A percentile compares a stretch with the other conserved stretches of the same genome.
Evolutionary conservation across 2,329 filamentous ascomycete species (phyloP).

Genomic region (Leptosphaerulina australis): DNA sequence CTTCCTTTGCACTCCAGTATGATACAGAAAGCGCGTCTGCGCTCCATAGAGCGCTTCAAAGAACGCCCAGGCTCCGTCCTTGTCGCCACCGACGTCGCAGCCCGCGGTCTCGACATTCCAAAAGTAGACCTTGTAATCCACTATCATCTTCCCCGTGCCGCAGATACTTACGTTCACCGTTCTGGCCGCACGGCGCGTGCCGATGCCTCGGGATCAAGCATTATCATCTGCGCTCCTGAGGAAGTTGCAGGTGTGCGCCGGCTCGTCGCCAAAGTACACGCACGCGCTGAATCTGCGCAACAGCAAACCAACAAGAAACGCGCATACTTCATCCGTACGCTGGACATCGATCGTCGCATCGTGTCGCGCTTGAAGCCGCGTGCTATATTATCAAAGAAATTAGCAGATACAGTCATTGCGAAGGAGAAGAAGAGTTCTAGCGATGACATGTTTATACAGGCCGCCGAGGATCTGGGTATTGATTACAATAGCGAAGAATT

Average conservation of each 20-base stretch:
- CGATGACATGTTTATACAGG: slow-evolving; percentile 80
- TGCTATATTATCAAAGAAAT: slow-evolving; percentile 79
- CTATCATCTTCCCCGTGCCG: slow-evolving; percentile 90
- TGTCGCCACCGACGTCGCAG: slow-evolving; percentile 91
- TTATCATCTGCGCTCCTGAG: slow-evolving; percentile 88
- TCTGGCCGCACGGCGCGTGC: slow-evolving; percentile 93
- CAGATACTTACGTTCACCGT: slow-evolving; percentile 93
- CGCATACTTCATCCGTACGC: slow-evolving; percentile 73
- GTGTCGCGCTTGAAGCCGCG: slow-evolving; percentile 77
- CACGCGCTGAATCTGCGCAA: slow-evolving; percentile 50
- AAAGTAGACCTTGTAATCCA: slow-evolving; percentile 89
- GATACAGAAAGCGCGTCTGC: slow-evolving; percentile 92
- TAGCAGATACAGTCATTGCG: slow-evolving; percentile 80
- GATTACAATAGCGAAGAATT: slow-evolving; percentile 93
- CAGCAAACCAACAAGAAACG: slow-evolving; percentile 58
- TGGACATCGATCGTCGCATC: slow-evolving; percentile 83
- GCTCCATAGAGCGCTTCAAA: slow-evolving; percentile 88
- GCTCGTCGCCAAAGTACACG: slow-evolving; percentile 87
- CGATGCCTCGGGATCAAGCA: slow-evolving; percentile 75
- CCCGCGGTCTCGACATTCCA: slow-evolving; percentile 90
- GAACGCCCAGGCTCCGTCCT: slow-evolving; percentile 70
- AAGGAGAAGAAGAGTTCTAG: slow-evolving; percentile 87
- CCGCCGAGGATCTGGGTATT: slow-evolving; percentile 90
- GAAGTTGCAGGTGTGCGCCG: slow-evolving; percentile 85
- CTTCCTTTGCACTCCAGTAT: slow-evolving; percentile 89